Conservation (phyloP, 1,284 basidiomycete genomes). For the Boletus semigastroideus region DNA sequence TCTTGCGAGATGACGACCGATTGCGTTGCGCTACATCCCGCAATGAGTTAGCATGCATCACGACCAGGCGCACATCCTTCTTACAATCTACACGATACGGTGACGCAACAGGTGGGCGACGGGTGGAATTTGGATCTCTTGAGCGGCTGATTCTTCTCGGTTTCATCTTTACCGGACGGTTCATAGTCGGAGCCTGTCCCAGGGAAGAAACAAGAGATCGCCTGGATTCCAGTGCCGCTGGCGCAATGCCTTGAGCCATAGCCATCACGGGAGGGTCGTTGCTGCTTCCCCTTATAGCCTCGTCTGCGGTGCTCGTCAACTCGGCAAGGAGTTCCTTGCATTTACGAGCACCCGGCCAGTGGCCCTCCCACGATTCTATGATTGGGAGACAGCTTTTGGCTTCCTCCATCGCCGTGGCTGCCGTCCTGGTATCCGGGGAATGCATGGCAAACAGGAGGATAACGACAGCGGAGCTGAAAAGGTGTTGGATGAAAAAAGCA, state of each 20-base stretch:
- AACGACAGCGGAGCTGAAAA: constrained; percentile 89
- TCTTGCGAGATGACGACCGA: constrained; percentile 70
- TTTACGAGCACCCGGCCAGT: constrained; percentile 86
- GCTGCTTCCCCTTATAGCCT: constrained; percentile 52
- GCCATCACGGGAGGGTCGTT: constrained; percentile 27
- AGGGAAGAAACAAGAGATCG: constrained; percentile 39
- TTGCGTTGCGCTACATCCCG: constrained; percentile 57
- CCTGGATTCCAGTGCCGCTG: constrained; percentile 44
- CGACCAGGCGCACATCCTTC: constrained; percentile 21
- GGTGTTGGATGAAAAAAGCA: constrained; percentile 88
- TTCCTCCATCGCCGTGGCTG: constrained; percentile 77
- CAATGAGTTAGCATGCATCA: constrained; percentile 22
- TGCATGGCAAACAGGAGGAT: constrained; percentile 87
- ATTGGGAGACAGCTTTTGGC: constrained; percentile 72
- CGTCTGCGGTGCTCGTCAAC: constrained; percentile 63
- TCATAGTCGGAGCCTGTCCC: constrained; percentile 33
- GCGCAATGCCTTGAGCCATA: constrained; percentile 34
- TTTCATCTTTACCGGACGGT: constrained; percentile 54
- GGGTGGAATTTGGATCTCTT: constrained; percentile 58
- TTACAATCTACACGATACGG: constrained; percentile 70
- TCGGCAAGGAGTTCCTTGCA: constrained; percentile 77
- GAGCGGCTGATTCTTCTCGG: constrained; percentile 54
- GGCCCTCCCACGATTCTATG: constrained; percentile 79
- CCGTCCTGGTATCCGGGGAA: constrained; percentile 64
- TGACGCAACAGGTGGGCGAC: constrained; percentile 59